Percentiles rank a stretch among this genome's conserved stretches.
Evolutionary conservation across 805 yeast species (phyloP).

Genomic region (Ogataea polymorpha): DNA sequence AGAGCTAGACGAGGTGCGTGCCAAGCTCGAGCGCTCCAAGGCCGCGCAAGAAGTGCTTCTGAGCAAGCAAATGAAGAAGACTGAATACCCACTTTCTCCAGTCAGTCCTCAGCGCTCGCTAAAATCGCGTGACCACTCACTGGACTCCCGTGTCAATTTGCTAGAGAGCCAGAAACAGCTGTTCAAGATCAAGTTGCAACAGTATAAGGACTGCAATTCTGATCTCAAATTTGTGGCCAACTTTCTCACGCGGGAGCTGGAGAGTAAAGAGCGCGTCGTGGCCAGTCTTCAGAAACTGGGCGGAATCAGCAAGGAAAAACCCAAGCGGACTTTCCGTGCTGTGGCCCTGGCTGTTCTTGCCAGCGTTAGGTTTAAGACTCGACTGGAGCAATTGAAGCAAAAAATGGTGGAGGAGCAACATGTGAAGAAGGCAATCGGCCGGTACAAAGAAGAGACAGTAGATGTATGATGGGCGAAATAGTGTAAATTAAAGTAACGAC

Average conservation of each 20-base stretch:
- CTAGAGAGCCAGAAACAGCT: constrained; percentile 42
- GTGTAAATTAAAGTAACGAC: constrained; percentile 6
- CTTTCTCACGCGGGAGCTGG: constrained; percentile 31
- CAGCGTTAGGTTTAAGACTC: constrained; percentile 35
- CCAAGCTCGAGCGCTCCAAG: constrained; percentile 18
- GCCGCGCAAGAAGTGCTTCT: constrained; percentile 17
- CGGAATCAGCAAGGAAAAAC: constrained; percentile 21
- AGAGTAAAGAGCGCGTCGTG: constrained; percentile 24
- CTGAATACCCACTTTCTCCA: constrained; percentile 25
- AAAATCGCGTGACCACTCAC: background rate
- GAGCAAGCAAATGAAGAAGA: constrained; percentile 8
- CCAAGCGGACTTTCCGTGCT: constrained; percentile 24
- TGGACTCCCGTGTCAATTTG: constrained; percentile 16
- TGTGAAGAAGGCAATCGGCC: constrained; percentile 20
- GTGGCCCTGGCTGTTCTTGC: constrained; percentile 37
- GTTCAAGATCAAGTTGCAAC: constrained; percentile 46
- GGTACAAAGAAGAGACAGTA: constrained; percentile 8
- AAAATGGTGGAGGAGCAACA: constrained; percentile 15
- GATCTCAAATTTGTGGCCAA: constrained; percentile 36
- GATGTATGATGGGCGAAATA: constrained; percentile 13
- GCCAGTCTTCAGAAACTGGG: background rate
- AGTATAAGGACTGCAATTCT: constrained; percentile 34
- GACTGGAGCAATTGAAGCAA: constrained; percentile 25
- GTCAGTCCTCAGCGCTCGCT: constrained; percentile 19
- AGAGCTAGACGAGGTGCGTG: constrained; percentile 28